phyloP scores from a whole-genome alignment of 352 stramenopile species.

The Globisporangium carolinianum region DNA sequence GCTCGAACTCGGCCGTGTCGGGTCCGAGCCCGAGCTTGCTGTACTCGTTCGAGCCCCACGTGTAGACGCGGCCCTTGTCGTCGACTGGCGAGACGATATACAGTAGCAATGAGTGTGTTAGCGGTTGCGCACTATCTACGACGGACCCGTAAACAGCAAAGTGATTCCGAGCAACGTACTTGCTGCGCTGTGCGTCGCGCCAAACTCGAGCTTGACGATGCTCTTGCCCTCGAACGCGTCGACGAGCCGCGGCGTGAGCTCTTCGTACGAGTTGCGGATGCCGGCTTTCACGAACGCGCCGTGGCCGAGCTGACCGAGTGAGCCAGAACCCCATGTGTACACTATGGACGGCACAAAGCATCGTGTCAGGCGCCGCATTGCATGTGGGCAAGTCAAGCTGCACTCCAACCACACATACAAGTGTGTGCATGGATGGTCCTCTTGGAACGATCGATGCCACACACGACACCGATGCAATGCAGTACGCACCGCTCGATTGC shows the following conservation, averaged over 20 bases:
- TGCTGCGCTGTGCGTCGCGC: slow-evolving; percentile 69
- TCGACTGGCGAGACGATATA: slow-evolving; percentile 39
- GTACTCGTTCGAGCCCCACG: slow-evolving; percentile 89
- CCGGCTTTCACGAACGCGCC: slow-evolving; percentile 73
- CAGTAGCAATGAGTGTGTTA: slow-evolving; percentile 2
- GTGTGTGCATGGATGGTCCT: too few relatives aligned
- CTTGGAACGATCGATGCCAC: too few relatives aligned
- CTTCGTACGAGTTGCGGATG: slow-evolving; percentile 82
- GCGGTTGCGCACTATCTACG: background rate
- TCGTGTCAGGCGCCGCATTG: too few relatives aligned
- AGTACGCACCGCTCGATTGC: slow-evolving; percentile 52
- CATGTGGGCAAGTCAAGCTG: too few relatives aligned
- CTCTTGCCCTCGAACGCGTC: slow-evolving; percentile 59
- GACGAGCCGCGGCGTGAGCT: slow-evolving; percentile 66
- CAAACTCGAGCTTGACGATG: slow-evolving; percentile 68
- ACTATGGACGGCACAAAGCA: slow-evolving; percentile 5
- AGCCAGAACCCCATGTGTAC: slow-evolving; percentile 83
- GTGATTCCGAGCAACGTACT: slow-evolving; percentile 32
- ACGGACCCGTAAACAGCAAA: background rate
- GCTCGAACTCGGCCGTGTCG: slow-evolving; percentile 39
- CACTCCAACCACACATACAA: too few relatives aligned
- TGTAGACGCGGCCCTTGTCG: slow-evolving; percentile 56
- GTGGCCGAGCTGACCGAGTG: slow-evolving; percentile 79
- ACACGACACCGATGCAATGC: background rate
- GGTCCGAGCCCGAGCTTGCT: slow-evolving; percentile 66